Evolutionary conservation across 2,329 filamentous ascomycete genomes (phyloP).

Genomic region (Scedosporium boydii): DNA sequence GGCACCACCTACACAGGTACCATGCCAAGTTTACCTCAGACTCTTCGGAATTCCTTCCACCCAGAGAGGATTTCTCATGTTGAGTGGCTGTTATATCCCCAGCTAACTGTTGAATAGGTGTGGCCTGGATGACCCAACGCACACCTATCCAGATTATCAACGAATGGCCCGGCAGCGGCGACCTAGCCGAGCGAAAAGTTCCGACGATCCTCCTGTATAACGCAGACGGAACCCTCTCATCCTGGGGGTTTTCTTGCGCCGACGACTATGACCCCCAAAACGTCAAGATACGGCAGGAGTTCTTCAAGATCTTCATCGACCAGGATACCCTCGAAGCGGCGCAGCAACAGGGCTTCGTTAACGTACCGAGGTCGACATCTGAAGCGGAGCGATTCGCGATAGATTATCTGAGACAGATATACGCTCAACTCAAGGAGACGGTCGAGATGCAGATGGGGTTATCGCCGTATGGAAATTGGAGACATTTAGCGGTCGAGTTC

Average conservation of each 20-base stretch:
- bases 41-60: neutral
- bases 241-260: constrained; percentile 44
- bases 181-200: constrained; percentile 44
- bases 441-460: constrained; percentile 30
- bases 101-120: constrained; percentile 15
- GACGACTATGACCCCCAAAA: constrained; percentile 27
- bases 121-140: constrained; percentile 27
- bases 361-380: constrained; percentile 27
- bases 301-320: constrained; percentile 49
- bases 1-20: constrained; percentile 36
- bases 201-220: constrained; percentile 42
- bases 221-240: constrained; percentile 27
- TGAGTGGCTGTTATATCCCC: constrained; percentile 1
- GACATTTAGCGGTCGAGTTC: constrained; percentile 37
- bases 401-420: constrained; percentile 40
- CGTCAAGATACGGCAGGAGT: constrained; percentile 30
- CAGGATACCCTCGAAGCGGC: constrained; percentile 30
- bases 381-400: constrained; percentile 37
- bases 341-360: constrained; percentile 32
- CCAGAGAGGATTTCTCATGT: too few relatives aligned
- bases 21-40: constrained; percentile 4
- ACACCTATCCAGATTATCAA: constrained; percentile 35
- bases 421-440: constrained; percentile 36
- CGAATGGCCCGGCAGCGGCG: constrained; percentile 44
- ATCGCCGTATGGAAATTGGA: constrained; percentile 28